phyloP scores from a whole-genome alignment of 495 filamentous ascomycete species.

The Penicillium crystallinum region DNA sequence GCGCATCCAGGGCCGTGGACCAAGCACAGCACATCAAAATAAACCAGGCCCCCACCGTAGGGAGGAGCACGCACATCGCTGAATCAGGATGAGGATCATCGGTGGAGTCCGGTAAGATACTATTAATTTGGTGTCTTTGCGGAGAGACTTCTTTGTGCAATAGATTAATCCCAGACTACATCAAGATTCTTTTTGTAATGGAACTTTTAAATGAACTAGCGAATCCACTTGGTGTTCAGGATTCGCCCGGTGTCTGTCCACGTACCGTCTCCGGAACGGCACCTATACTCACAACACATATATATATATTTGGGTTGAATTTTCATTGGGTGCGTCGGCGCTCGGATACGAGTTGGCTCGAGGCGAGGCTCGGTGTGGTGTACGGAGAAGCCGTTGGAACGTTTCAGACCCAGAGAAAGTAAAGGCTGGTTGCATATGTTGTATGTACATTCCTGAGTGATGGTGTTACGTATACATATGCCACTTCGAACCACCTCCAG shows the following conservation, averaged over 20 bases:
- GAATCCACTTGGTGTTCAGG: no score
- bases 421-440: not conserved
- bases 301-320: not conserved
- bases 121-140: not conserved
- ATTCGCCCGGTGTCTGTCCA: no score
- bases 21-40: slow-evolving; percentile 2
- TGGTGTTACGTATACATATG: not conserved
- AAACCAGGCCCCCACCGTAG: not conserved
- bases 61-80: slow-evolving; percentile 1
- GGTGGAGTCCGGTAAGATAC: not conserved
- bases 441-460: not conserved
- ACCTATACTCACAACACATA: no score
- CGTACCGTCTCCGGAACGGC: no score
- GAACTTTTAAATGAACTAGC: no score
- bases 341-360: slow-evolving; percentile 6
- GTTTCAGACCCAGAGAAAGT: slow-evolving; percentile 5
- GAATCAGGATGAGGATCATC: not conserved
- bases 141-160: no score
- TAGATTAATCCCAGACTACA: no score
- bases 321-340: slow-evolving; percentile 2
- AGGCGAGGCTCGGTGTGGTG: slow-evolving; percentile 1
- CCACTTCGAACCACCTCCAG: no score
- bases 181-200: no score
- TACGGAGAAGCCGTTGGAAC: slow-evolving; percentile 10
- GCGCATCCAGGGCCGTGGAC: not conserved